phyloP scores from a whole-genome alignment of 2,329 filamentous ascomycete species.

The Trichoderma asperellum region DNA sequence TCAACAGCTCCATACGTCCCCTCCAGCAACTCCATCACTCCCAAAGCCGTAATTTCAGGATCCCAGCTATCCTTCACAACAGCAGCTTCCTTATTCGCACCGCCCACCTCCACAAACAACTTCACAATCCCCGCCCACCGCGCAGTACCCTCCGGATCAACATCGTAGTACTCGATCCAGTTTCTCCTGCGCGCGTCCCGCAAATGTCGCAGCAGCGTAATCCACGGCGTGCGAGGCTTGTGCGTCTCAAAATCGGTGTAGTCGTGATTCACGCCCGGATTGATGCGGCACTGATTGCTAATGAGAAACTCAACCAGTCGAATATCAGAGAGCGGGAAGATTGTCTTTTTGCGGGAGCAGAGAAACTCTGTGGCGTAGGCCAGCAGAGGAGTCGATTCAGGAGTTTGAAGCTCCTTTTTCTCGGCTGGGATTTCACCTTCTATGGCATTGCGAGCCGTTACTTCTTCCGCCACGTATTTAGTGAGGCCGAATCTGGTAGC shows the following conservation, averaged over 20 bases:
- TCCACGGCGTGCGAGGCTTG: constrained; percentile 37
- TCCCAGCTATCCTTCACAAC: constrained; percentile 39
- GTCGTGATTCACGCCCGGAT: constrained; percentile 32
- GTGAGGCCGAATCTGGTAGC: constrained; percentile 42
- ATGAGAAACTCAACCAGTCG: constrained; percentile 37
- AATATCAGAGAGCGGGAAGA: constrained; percentile 42
- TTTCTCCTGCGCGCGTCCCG: constrained; percentile 38
- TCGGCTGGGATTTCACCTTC: not conserved
- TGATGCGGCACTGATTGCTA: constrained; percentile 27
- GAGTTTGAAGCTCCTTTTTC: constrained; percentile 3
- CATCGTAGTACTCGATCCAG: constrained; percentile 41
- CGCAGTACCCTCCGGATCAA: constrained; percentile 35
- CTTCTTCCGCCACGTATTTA: constrained; percentile 36
- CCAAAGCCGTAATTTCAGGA: constrained; percentile 36
- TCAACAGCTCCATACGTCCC: constrained; percentile 35
- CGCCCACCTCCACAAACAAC: constrained; percentile 36
- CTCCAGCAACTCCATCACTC: constrained; percentile 38
- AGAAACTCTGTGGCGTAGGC: constrained; percentile 42
- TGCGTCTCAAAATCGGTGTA: constrained; percentile 35
- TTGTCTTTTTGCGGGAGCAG: constrained; percentile 42
- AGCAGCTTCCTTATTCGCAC: constrained; percentile 36
- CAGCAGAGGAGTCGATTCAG: constrained; percentile 38
- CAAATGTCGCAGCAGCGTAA: constrained; percentile 39
- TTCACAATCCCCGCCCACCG: constrained; percentile 39
- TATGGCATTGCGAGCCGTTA: constrained; percentile 25